phyloP scores from a whole-genome alignment of 116 monocot genomes.

The Zostera marina region DNA sequence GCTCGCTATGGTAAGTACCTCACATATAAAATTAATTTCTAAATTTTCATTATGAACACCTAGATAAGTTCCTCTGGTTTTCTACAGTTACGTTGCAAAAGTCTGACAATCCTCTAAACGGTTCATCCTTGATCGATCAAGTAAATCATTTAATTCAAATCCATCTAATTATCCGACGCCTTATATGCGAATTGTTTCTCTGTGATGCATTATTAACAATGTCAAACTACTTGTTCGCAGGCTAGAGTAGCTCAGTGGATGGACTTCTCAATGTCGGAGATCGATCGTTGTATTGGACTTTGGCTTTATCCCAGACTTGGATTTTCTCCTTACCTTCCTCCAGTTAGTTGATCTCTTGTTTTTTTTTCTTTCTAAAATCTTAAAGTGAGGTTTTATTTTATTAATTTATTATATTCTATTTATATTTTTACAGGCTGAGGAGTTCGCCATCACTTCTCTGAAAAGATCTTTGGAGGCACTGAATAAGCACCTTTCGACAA shows the following conservation, averaged over 20 bases:
- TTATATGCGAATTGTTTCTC: background rate
- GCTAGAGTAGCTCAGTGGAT: constrained; percentile 86
- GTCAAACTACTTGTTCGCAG: constrained; percentile 10
- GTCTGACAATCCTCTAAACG: constrained; percentile 62
- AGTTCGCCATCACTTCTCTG: constrained; percentile 39
- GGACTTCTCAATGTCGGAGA: constrained; percentile 57
- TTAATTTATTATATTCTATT: background rate
- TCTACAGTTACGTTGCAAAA: constrained; percentile 54
- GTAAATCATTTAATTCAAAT: constrained; percentile 25
- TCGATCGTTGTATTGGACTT: constrained; percentile 36
- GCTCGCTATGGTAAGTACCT: constrained; percentile 56
- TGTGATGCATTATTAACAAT: no score
- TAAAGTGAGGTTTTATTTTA: background rate
- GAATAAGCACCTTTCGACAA: constrained; percentile 49
- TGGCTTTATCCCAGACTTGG: constrained; percentile 77
- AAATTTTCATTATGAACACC: background rate
- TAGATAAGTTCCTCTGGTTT: background rate
- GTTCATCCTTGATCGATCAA: constrained; percentile 72
- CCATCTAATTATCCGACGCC: background rate
- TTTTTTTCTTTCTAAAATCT: background rate
- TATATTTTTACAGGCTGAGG: constrained; percentile 44
- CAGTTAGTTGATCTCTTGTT: constrained; percentile 20
- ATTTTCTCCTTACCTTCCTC: constrained; percentile 20
- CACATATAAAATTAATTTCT: background rate
- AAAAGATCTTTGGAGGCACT: constrained; percentile 54